Evolutionary conservation across 129 eudicot genomes (phyloP).

Genomic region (Pulicaria dysenterica): DNA sequence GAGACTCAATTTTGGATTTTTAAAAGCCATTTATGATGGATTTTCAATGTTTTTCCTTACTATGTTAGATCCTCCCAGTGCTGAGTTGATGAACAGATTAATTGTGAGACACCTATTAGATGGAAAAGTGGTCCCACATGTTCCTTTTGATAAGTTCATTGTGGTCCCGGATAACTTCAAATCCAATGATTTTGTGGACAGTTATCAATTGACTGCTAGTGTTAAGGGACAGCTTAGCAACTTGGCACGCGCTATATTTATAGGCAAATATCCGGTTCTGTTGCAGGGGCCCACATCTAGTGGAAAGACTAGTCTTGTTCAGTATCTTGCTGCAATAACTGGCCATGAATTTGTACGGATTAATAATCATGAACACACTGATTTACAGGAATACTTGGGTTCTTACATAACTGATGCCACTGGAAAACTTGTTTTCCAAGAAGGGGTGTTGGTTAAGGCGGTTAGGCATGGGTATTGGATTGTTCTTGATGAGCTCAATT

Average conservation of each 20-base stretch:
- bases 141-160: conserved; percentile 55
- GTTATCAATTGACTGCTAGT: conserved; percentile 69
- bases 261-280: conserved; percentile 84
- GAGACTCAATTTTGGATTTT: conserved; percentile 48
- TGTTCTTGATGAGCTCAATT: conserved; percentile 92
- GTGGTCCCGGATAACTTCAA: conserved; percentile 18
- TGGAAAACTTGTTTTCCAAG: conserved; percentile 86
- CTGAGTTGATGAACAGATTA: conserved; percentile 61
- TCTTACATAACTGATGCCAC: conserved; percentile 85
- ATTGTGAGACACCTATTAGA: conserved; percentile 54
- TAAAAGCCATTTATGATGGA: conserved; percentile 81
- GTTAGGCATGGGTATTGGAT: conserved; percentile 92
- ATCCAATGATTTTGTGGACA: conserved; percentile 43
- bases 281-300: conserved; percentile 99
- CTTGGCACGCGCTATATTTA: conserved; percentile 73
- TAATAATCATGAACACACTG: conserved; percentile 97
- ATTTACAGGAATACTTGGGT: conserved; percentile 93
- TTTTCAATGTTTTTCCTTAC: conserved; percentile 89
- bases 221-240: conserved; percentile 74
- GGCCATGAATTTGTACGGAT: conserved; percentile 93
- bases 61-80: conserved; percentile 72
- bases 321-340: conserved; percentile 84
- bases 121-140: conserved; percentile 44
- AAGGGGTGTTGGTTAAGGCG: conserved; percentile 91
- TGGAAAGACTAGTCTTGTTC: conserved; percentile 97